Evolutionary conservation across 2,329 filamentous ascomycete genomes (phyloP).

Genomic region (Nigrograna mackinnonii): DNA sequence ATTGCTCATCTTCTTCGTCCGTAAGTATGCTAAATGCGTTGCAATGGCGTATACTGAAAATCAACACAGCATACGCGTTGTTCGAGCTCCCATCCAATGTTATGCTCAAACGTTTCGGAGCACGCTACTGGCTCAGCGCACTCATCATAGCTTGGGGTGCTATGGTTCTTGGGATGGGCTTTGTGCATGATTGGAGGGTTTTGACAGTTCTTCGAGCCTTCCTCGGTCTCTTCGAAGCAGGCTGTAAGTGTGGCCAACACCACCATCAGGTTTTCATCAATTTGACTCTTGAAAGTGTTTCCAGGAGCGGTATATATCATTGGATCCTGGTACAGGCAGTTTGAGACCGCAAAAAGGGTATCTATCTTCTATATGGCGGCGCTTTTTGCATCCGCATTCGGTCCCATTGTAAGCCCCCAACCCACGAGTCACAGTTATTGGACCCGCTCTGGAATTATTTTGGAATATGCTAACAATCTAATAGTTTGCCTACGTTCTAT

Average conservation of each 20-base stretch:
- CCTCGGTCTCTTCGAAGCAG: conserved; percentile 26
- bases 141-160: conserved; percentile 29
- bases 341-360: conserved; percentile 26
- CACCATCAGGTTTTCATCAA: not conserved
- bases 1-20: conserved; percentile 34
- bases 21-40: conserved; percentile 3
- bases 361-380: conserved; percentile 32
- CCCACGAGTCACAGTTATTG: no score
- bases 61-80: conserved; percentile 22
- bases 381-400: conserved; percentile 33
- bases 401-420: conserved; percentile 34
- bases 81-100: conserved; percentile 37
- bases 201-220: conserved; percentile 22
- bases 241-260: conserved; percentile 12
- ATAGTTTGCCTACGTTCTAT: conserved; percentile 35
- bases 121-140: conserved; percentile 31
- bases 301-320: conserved; percentile 28
- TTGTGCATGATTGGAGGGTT: conserved; percentile 21
- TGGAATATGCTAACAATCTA: conserved; percentile 1
- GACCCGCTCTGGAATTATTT: not conserved
- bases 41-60: not conserved
- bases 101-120: conserved; percentile 33
- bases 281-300: conserved; percentile 14
- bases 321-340: conserved; percentile 28
- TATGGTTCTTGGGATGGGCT: conserved; percentile 28